Base-by-base conservation (phyloP, 2,329 filamentous ascomycete species). In the Huntiella decipiens region DNA sequence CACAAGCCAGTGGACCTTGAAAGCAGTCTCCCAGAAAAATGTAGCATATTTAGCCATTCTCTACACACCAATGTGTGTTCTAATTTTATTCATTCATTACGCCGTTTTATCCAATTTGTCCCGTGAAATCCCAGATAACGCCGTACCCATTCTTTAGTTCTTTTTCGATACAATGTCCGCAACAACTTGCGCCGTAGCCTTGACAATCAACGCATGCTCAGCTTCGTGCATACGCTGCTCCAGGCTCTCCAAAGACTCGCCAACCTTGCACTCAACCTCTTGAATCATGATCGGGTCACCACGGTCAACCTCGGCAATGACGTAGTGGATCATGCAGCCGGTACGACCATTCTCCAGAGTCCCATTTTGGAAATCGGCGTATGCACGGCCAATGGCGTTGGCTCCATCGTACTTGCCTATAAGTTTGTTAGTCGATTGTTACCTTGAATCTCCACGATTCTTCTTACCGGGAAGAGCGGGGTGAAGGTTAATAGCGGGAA, bases 311-410 rank as follows among this genome's bases (percentile, higher is more conserved):
- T 88, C 75, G 6, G 64, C 66, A 51, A 82, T 77, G 40, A 93
- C 85, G 61, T 87, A 79, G 63, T 94, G 86, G 12, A 85, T 76
- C 87, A 93, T 94, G 45, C 92, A 78, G 1, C 87, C 86, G 0
- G 86, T 92, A 52, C 69, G 71, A 52, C 71, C 70, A 53, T 81
- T 70, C 54, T 77, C 72, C 7, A 84, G 71, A 52, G 70, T 71
- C 4, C 72, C 71, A 2, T 62, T 64, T 57, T 77, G 61, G 57
- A 82, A 86, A 48, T 83, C 84, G 40, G 73, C 68, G 61, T 76
- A 85, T 3, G 86, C 84, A 17, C 83, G 69, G 54, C 81, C 74
- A 54, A 94, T 92, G 12, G 85, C 86, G 52, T 71, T 64, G 35
- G 77, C 74, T 4, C 86, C 86, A 53, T 87, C 81, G 57, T 85